Base-by-base conservation (phyloP, 306 rosid genomes). In the Cicer judaicum region DNA sequence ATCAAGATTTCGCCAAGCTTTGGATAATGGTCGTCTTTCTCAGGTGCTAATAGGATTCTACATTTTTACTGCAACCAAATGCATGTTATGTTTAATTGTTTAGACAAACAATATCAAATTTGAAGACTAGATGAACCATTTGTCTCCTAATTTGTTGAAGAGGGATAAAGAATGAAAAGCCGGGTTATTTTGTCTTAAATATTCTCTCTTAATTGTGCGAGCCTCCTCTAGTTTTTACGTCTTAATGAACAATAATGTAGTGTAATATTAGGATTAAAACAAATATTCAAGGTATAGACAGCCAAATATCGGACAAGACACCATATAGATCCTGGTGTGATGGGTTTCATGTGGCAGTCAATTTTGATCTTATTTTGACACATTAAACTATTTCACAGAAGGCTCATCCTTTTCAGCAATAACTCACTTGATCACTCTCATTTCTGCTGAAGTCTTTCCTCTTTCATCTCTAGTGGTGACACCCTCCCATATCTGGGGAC, bases 11-110 rank as follows among this genome's bases (percentile, higher is more conserved):
- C 91, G 88, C 74, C 95, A 86, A 85, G 99, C 99, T 77, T 86
- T 94, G 90, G 93, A 88, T 70, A 97, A 90, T 5, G 99, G 99
- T 49, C 97, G 99, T 65, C 93, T 94, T 63, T 94, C 99, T 84
- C 95, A 94, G 99, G 99, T 92, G 83, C 77, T 81, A 79, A 64
- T 75, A 50, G 13, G 15, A 64, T 81, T 57, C 42, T 10, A 13
- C 19, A 39, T 49, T 75, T 50, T 29, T 6, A 24, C 19, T 40
- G n/a, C 39, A 56, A 74, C 55, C 29, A 15, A n/a, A 49, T 79
- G 43, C 78, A 63, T 14, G 55, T 53, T 59, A 67, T 75, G 56
- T 65, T 79, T 42, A 75, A 57, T 66, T 60, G 38, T 73, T 48
- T 14, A 42, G 67, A 68, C 54, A 29, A 29, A 29, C 36, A 29